These are phyloP conservation scores for Fusarium musae DNA, from an alignment of 2,329 filamentous ascomycete species.

Conservation along the genomic window DNA sequence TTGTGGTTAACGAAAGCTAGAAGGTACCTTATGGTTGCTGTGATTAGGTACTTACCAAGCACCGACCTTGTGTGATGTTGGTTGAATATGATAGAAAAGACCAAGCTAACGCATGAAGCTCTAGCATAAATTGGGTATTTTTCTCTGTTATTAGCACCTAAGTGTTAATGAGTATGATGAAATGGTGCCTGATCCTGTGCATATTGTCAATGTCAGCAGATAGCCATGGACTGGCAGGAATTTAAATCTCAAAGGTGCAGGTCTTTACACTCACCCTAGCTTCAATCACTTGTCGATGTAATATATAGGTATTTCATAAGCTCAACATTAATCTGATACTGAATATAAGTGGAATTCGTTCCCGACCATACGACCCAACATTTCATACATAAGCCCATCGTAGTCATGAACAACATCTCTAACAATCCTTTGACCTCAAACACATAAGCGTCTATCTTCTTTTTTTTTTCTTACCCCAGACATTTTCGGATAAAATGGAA, in stretches of 20 bases:
- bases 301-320: slow-evolving; percentile 11
- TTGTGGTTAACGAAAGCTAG: too few relatives aligned
- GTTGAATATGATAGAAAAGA: neutral
- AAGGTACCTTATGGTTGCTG: neutral
- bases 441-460: slow-evolving; percentile 10
- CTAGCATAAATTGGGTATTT: neutral
- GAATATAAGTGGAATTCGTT: slow-evolving; percentile 31
- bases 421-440: slow-evolving; percentile 14
- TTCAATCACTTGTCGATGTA: neutral
- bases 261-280: neutral
- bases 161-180: neutral
- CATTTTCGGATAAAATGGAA: neutral
- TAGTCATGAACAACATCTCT: slow-evolving; percentile 25
- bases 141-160: neutral
- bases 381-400: slow-evolving; percentile 14
- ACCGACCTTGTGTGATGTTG: neutral
- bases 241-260: neutral
- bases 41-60: neutral
- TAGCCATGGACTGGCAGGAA: neutral
- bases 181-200: neutral
- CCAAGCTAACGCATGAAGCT: too few relatives aligned
- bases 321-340: slow-evolving; percentile 8
- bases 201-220: neutral
- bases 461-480: neutral
- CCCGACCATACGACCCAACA: slow-evolving; percentile 5